Percentiles rank a stretch among this genome's conserved stretches.
Evolutionary conservation across 805 yeast species (phyloP).

Genomic region (Brettanomyces sp.): DNA sequence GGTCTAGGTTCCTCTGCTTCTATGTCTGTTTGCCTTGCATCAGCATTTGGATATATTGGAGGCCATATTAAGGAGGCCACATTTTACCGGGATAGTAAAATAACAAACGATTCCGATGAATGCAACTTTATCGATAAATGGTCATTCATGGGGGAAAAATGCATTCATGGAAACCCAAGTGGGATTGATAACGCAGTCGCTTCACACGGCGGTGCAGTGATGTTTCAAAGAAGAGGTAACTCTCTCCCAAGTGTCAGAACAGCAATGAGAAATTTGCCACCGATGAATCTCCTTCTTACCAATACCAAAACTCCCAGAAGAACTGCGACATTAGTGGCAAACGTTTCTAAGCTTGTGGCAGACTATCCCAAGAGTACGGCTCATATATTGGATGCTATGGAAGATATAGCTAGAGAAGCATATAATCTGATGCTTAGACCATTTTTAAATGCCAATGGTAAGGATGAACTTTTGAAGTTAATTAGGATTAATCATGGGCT

Average conservation of each 20-base stretch:
- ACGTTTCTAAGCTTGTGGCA: conserved; percentile 50
- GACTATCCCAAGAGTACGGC: conserved; percentile 46
- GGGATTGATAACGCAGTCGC: conserved; percentile 97
- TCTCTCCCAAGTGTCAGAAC: conserved; percentile 56
- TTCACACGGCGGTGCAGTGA: conserved; percentile 90
- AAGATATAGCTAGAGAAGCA: conserved; percentile 62
- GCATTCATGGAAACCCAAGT: conserved; percentile 93
- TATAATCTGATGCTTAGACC: conserved; percentile 52
- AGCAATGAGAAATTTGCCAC: conserved; percentile 65
- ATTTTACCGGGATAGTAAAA: conserved; percentile 25
- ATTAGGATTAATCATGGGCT: conserved; percentile 82
- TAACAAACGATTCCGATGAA: conserved; percentile 28
- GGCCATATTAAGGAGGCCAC: conserved; percentile 38
- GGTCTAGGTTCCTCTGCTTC: conserved; percentile 95
- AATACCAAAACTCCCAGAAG: conserved; percentile 83
- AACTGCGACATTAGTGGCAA: conserved; percentile 74
- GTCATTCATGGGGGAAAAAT: conserved; percentile 90
- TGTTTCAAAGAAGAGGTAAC: conserved; percentile 59
- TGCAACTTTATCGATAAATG: conserved; percentile 66
- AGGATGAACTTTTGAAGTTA: conserved; percentile 44
- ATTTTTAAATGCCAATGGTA: conserved; percentile 32
- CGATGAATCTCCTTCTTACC: conserved; percentile 63
- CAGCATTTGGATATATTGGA: conserved; percentile 60
- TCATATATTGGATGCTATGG: conserved; percentile 69
- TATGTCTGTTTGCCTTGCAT: conserved; percentile 70